Evolutionary conservation across 192 early-diverging fungal species (phyloP).

Genomic region (Bifiguratus adelaidae): DNA sequence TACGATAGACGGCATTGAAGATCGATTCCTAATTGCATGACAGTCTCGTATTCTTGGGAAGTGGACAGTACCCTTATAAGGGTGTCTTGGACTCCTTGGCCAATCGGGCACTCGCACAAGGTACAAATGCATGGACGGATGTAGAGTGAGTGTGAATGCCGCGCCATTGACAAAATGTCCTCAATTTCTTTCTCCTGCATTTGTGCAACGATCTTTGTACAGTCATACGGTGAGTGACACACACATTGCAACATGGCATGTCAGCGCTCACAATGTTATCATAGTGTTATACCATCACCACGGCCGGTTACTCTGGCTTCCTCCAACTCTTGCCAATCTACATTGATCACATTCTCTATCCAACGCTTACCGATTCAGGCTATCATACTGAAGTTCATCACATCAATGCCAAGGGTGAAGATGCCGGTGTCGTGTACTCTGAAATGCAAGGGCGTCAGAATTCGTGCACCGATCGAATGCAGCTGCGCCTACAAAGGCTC

Average conservation of each 20-base stretch:
- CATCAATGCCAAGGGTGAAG: slow-evolving; percentile 50
- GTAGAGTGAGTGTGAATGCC: slow-evolving; percentile 24
- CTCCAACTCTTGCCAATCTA: slow-evolving; percentile 45
- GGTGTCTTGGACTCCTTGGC: slow-evolving; percentile 54
- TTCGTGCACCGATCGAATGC: slow-evolving; percentile 22
- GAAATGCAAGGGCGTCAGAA: slow-evolving; percentile 57
- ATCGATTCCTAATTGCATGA: neutral
- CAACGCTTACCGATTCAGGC: slow-evolving; percentile 43
- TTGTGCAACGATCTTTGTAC: too few species aligned
- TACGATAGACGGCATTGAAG: neutral
- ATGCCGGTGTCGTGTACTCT: slow-evolving; percentile 55
- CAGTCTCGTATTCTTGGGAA: slow-evolving; percentile 50
- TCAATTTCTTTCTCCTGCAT: too few species aligned
- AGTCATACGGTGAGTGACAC: too few species aligned
- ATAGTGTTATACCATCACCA: too few species aligned
- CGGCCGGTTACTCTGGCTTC: slow-evolving; percentile 47
- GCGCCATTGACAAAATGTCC: too few species aligned
- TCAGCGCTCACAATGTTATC: too few species aligned
- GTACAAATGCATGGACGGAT: slow-evolving; percentile 56
- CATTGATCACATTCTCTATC: slow-evolving; percentile 53
- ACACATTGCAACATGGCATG: too few species aligned
- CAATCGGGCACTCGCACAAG: slow-evolving; percentile 45
- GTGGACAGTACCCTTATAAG: slow-evolving; percentile 46
- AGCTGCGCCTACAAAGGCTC: slow-evolving; percentile 31
- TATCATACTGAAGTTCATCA: slow-evolving; percentile 54